Conservation (phyloP, 164 flowering plant genomes). For the Kingdonia uniflora region DNA sequence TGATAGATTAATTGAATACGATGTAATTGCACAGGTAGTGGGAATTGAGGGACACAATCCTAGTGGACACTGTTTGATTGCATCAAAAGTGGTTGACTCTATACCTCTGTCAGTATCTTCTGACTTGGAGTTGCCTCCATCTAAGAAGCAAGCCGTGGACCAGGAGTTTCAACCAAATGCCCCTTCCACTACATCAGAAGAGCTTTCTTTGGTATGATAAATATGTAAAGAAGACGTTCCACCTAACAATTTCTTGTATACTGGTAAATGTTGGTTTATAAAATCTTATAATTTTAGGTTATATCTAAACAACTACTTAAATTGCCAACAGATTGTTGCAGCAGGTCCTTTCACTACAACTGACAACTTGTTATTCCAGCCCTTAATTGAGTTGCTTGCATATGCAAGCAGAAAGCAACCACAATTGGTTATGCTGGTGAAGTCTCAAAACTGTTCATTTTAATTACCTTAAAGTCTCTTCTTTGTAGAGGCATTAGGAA, state of each 20-base stretch:
- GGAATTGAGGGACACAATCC: slow-evolving; percentile 91
- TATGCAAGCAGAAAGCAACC: slow-evolving; percentile 81
- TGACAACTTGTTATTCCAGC: slow-evolving; percentile 89
- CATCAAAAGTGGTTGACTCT: slow-evolving; percentile 61
- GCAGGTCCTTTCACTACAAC: slow-evolving; percentile 90
- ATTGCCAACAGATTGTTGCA: slow-evolving; percentile 66
- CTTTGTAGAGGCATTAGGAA: not conserved
- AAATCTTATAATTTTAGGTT: not conserved
- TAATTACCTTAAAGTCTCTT: not conserved
- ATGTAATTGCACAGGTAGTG: slow-evolving; percentile 52
- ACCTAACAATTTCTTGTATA: not conserved
- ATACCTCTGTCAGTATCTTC: slow-evolving; percentile 36
- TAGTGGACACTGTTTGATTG: slow-evolving; percentile 89
- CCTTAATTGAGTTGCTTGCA: slow-evolving; percentile 69
- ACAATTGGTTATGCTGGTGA: slow-evolving; percentile 81
- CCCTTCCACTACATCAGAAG: slow-evolving; percentile 14
- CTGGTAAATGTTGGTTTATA: not conserved
- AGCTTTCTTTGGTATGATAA: slow-evolving; percentile 56
- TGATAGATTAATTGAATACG: too few species aligned
- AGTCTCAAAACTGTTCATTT: not conserved
- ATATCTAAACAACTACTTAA: slow-evolving; percentile 4
- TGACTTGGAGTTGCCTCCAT: slow-evolving; percentile 35
- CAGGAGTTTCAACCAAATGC: slow-evolving; percentile 26
- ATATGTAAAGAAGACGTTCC: slow-evolving; percentile 1
- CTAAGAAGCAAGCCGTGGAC: slow-evolving; percentile 71